These are phyloP conservation scores for Emericellopsis atlantica DNA, from an alignment of 2,329 filamentous ascomycete species.

Conservation along the genomic window DNA sequence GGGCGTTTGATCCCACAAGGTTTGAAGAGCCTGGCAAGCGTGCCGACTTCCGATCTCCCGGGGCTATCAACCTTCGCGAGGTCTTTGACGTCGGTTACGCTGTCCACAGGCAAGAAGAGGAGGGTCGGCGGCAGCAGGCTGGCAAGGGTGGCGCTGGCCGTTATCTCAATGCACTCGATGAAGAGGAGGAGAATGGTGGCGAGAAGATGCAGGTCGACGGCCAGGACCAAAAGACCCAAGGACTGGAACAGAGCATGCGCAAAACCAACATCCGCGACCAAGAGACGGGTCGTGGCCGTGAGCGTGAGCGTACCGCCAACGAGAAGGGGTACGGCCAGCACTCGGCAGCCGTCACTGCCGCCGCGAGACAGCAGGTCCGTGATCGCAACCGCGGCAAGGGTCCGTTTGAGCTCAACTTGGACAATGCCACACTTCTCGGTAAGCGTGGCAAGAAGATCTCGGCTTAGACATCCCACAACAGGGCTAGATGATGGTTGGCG, in stretches of 20 bases:
- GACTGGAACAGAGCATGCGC: constrained; percentile 78
- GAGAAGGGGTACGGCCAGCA: constrained; percentile 79
- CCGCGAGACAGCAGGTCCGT: constrained; percentile 67
- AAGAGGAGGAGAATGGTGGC: constrained; percentile 50
- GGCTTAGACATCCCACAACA: constrained; percentile 9
- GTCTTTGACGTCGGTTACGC: constrained; percentile 98
- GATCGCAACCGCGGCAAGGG: constrained; percentile 59
- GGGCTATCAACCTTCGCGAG: constrained; percentile 87
- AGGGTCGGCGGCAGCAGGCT: constrained; percentile 75
- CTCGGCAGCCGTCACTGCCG: constrained; percentile 69
- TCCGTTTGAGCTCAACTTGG: constrained; percentile 82
- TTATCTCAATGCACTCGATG: constrained; percentile 52
- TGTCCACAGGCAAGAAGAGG: constrained; percentile 92
- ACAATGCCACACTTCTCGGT: constrained; percentile 80
- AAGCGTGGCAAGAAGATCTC: constrained; percentile 46
- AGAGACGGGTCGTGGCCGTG: constrained; percentile 17
- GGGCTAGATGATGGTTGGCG: not conserved
- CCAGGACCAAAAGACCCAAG: constrained; percentile 41
- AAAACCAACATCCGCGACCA: constrained; percentile 60
- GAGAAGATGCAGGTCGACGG: constrained; percentile 52
- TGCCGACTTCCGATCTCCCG: constrained; percentile 89
- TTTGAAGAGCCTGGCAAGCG: constrained; percentile 50
- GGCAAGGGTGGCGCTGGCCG: constrained; percentile 53
- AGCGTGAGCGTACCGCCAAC: constrained; percentile 12
- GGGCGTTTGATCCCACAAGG: constrained; percentile 43